A percentile compares a stretch with the other conserved stretches of the same genome.
Conservation (phyloP, 441 rosid species). For the Corymbia citriodora region DNA sequence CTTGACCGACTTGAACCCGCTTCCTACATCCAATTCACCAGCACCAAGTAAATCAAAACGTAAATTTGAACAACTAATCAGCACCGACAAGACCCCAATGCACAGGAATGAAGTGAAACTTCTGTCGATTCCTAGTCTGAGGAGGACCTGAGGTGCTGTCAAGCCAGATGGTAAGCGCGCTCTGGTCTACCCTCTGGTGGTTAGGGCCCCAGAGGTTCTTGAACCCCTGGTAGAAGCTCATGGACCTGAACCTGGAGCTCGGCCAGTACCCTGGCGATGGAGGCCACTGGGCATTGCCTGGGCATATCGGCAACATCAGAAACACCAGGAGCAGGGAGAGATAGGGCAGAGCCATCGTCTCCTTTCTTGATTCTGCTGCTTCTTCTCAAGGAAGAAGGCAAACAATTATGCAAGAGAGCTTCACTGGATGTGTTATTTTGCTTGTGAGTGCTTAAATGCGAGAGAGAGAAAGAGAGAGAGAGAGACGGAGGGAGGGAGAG, state of each 20-base stretch:
- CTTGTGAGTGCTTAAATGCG: neutral
- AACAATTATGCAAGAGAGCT: neutral
- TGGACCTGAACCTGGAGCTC: constrained; percentile 59
- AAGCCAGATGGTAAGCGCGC: constrained; percentile 78
- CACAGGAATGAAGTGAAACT: neutral
- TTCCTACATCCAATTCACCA: constrained; percentile 33
- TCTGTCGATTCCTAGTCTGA: neutral
- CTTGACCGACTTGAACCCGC: constrained; percentile 85
- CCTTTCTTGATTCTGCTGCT: neutral
- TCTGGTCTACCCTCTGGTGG: constrained; percentile 60
- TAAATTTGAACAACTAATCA: neutral
- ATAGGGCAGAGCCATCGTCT: constrained; percentile 28
- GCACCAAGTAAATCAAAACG: neutral
- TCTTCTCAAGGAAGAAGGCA: neutral
- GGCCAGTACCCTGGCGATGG: constrained; percentile 96
- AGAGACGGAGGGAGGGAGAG: neutral
- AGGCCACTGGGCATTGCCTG: constrained; percentile 54
- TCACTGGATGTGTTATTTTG: neutral
- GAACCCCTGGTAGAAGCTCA: constrained; percentile 64
- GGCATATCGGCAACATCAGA: constrained; percentile 30
- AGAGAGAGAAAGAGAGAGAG: neutral
- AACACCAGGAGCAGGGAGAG: constrained; percentile 10
- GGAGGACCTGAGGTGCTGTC: constrained; percentile 65
- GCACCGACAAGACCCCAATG: neutral
- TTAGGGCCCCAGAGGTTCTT: constrained; percentile 85